Percentiles rank a stretch among this genome's conserved stretches.
phyloP scores from a whole-genome alignment of 2,329 filamentous ascomycete species.

The Trichoderma oligosporum region DNA sequence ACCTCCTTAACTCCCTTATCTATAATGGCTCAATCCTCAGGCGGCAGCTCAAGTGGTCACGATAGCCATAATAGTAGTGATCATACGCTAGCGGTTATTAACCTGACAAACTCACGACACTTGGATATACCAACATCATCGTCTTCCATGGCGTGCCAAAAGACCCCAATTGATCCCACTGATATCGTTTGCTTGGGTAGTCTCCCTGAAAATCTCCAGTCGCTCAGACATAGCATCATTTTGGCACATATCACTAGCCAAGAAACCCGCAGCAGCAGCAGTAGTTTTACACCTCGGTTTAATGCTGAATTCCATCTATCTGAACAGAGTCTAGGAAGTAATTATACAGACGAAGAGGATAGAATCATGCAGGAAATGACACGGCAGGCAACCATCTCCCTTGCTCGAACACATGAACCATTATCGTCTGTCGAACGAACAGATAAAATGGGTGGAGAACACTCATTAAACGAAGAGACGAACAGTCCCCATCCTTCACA shows the following conservation, averaged over 20 bases:
- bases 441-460: constrained; percentile 10
- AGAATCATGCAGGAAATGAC: constrained; percentile 31
- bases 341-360: constrained; percentile 55
- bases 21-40: constrained; percentile 26
- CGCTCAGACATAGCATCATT: constrained; percentile 25
- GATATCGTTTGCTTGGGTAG: constrained; percentile 54
- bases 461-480: neutral
- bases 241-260: constrained; percentile 16
- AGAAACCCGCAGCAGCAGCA: constrained; percentile 6
- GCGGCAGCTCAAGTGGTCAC: constrained; percentile 22
- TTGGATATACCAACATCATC: constrained; percentile 1
- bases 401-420: neutral
- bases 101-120: neutral
- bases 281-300: constrained; percentile 7
- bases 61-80: constrained; percentile 11
- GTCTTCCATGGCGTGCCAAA: constrained; percentile 35
- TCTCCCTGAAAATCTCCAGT: constrained; percentile 46
- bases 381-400: constrained; percentile 25
- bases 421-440: neutral
- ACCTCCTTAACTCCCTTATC: constrained; percentile 42
- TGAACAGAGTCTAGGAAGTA: constrained; percentile 49
- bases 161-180: constrained; percentile 49
- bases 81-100: neutral
- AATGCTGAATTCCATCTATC: constrained; percentile 22
- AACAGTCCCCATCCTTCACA: constrained; percentile 22